These are phyloP conservation scores for Asparagopsis taxiformis DNA, from an alignment of 31 red algal genomes.

Conservation along the genomic window DNA sequence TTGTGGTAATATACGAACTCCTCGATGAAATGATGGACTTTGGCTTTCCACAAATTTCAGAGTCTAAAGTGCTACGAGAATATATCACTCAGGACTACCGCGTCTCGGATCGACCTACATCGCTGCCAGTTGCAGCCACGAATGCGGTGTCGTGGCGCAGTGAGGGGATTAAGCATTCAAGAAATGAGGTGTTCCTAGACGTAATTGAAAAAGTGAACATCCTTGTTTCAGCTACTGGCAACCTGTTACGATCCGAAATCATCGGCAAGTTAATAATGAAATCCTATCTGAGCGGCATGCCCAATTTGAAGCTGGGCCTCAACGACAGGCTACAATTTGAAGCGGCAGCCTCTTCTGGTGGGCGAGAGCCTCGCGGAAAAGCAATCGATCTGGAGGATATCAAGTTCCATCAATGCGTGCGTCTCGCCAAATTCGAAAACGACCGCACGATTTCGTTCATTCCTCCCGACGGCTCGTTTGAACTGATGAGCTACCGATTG, in stretches of 20 bases:
- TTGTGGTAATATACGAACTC: slow-evolving; percentile 99
- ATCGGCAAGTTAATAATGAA: slow-evolving; percentile 91
- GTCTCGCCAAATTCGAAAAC: slow-evolving; percentile 89
- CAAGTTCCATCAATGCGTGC: slow-evolving; percentile 99
- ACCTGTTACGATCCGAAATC: slow-evolving; percentile 86
- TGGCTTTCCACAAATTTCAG: slow-evolving; percentile 94
- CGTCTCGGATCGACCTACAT: slow-evolving; percentile 33
- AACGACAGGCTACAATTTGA: slow-evolving; percentile 98
- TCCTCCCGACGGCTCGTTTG: slow-evolving; percentile 99
- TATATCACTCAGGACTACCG: slow-evolving; percentile 90
- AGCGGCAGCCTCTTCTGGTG: slow-evolving; percentile 37
- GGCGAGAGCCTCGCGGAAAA: slow-evolving; percentile 46
- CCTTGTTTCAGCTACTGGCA: slow-evolving; percentile 82
- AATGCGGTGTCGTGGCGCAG: slow-evolving; percentile 96
- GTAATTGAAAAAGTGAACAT: slow-evolving; percentile 99
- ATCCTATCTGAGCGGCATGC: slow-evolving; percentile 97
- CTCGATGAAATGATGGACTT: slow-evolving; percentile 99
- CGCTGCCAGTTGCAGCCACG: slow-evolving; percentile 81
- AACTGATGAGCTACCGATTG: slow-evolving; percentile 98
- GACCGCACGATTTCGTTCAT: slow-evolving; percentile 97
- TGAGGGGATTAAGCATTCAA: slow-evolving; percentile 92
- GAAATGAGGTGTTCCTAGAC: slow-evolving; percentile 99
- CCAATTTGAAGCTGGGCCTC: slow-evolving; percentile 93
- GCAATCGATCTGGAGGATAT: slow-evolving; percentile 98
- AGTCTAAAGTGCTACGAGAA: slow-evolving; percentile 85